Base-by-base conservation (phyloP, 352 stramenopile species). In the Globisporangium okanoganense region DNA sequence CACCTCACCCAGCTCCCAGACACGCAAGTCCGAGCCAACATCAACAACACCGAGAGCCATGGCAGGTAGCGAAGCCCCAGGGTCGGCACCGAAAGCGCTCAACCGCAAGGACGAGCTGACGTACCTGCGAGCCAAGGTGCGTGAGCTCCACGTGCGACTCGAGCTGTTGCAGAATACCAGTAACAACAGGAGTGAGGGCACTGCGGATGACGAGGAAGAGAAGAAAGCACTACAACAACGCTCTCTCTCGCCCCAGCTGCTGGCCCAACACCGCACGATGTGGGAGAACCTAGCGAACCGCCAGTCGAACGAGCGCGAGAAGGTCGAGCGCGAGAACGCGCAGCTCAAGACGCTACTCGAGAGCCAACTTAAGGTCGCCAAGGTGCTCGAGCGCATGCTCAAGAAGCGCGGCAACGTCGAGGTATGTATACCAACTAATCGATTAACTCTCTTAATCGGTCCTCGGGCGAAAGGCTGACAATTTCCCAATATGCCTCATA, bases 301-400 rank as follows among this genome's bases (percentile, higher is more conserved):
- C 9, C 73, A 85, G 48, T 67, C 66, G 1, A 38, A 63, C 10
- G 73, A 82, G 50, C 63, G 69, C 8, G 64, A 76, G 57, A 73
- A 75, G 40, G 62, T 71, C 20, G 73, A 84, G 62, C 69, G 64
- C 16, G 73, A 85, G 50, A 83, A 85, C 38, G 64, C 78, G 44
- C 66, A 70, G 22, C 69, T 87, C 0, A 78, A 75, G 36, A 40
- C 73, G 22, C 69, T 80, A 33, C 54, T 85, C 24, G 73, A 87
- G 52, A 74, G 75, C 35, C 71, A 82, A 63, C 76, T 78, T 59
- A 79, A 78, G 61, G 58, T 79, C 59, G 69, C 63, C 54, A 78
- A 76, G 43, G 75, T 62, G 9, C 67, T 79, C 24, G 69, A 78
- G 65, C 68, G 59, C 40, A 69, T 76, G 31, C 57, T 80, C 25